phyloP scores from a whole-genome alignment of 495 filamentous ascomycete species.

The Neurospora intermedia region DNA sequence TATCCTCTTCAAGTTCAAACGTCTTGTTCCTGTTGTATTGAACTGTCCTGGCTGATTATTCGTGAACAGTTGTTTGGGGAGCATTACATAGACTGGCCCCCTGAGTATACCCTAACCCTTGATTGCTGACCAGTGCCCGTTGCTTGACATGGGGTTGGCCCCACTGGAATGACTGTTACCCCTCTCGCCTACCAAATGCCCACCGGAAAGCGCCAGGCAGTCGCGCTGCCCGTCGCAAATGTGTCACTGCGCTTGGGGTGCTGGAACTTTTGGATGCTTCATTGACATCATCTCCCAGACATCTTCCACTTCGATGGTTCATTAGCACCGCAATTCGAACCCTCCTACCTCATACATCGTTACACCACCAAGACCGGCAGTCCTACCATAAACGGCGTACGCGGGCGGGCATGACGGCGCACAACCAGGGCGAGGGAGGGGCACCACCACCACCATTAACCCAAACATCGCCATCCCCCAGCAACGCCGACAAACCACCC shows the following conservation, averaged over 20 bases:
- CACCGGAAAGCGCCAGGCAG: not conserved
- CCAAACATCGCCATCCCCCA: not conserved
- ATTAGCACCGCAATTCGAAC: not conserved
- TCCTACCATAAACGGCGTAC: not conserved
- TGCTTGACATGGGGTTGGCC: not conserved
- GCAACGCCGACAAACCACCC: not conserved
- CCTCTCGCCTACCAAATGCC: not conserved
- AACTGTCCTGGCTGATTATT: no score
- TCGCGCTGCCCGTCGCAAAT: not conserved
- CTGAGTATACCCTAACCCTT: not conserved
- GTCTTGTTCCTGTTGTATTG: no score
- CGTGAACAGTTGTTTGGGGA: not conserved
- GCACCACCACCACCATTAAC: not conserved
- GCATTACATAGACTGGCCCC: not conserved
- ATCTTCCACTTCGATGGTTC: not conserved
- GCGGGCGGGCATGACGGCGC: not conserved
- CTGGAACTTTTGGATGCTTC: not conserved
- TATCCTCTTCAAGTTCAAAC: no score
- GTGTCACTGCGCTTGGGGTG: not conserved
- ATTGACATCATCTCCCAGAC: not conserved
- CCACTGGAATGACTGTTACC: not conserved
- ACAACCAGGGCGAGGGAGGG: not conserved
- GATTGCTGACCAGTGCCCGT: no score
- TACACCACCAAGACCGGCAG: not conserved
- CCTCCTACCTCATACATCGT: not conserved